Evolutionary conservation across 495 filamentous ascomycete species (phyloP), one percentile per base, ranked within the genome.

Genomic region (Daldinia decipiens): DNA sequence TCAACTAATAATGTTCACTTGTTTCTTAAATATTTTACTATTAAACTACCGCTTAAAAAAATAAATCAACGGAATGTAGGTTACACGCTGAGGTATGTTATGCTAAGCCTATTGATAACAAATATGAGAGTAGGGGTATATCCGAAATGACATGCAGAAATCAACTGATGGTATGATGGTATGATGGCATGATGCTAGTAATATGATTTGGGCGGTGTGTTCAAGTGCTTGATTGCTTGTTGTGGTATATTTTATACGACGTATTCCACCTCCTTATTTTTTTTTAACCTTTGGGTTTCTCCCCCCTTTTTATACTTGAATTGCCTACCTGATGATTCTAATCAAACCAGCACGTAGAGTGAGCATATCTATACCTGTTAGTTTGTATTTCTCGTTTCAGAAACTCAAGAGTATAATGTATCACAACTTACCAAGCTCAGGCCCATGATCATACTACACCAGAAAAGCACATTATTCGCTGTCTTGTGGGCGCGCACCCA

Each of bases 371-470:
- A 47, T 34, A 63, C n/a, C 64, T 53, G 56, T 76, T 58, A 77
- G 66, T 31, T 26, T 32, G 5, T 54, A 50, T 62, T 31, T 19
- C 26, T 52, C 15, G 0, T 60, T 21, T 21, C 9, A 31, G 15
- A 1, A 53, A 11, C 17, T 11, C 27, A 31, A 27, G 12, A 51
- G n/a, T 19, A 21, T 34, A 6, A 19, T 19, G 7, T 32, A 32
- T 8, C 1, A 50, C 40, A n/a, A 84, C 91, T 83, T 81, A 96
- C 92, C 88, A 97, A 83, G 27, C 91, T 89, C 52, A 98, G 81
- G 6, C 95, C 95, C 65, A 95, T 79, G 66, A 98, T 95, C 94
- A 99, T 98, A 7, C 89, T 93, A 73, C 87, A 90, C 95, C 95
- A 99, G 75, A 99, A 98, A 69, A 93, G 89, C 2, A 93, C 87